Evolutionary conservation across 176 grass and related monocot genomes (phyloP).

Genomic region (Urochloa ruziziensis): DNA sequence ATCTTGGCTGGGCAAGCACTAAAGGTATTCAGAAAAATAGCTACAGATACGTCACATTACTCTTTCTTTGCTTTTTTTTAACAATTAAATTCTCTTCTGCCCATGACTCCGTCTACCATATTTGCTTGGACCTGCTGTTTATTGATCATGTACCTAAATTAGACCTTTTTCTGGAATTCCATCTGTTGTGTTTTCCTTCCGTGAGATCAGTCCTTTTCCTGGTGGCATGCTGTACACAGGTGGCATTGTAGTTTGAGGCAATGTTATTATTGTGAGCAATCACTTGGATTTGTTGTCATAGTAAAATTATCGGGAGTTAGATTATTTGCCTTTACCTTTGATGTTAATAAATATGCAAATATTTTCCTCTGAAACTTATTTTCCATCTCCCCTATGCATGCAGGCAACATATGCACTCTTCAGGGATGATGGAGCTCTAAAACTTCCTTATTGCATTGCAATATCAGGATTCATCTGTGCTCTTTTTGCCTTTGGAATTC

Average conservation of each 20-base stretch:
- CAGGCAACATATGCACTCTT: constrained; percentile 87
- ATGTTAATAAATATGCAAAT: not conserved
- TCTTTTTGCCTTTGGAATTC: constrained; percentile 91
- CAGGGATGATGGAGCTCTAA: constrained; percentile 66
- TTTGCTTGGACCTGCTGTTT: not conserved
- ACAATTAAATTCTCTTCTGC: not conserved
- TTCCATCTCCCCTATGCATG: constrained; percentile 32
- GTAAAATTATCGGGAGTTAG: not conserved
- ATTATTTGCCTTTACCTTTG: not conserved
- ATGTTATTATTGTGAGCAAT: not conserved
- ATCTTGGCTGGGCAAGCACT: constrained; percentile 94
- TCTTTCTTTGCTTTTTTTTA: not conserved
- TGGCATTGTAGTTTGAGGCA: not conserved
- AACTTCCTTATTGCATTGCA: constrained; percentile 94
- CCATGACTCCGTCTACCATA: not conserved
- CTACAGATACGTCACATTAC: not conserved
- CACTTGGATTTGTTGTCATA: not conserved
- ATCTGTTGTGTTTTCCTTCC: constrained; percentile 2
- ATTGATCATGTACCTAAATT: not conserved
- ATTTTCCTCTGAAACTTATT: constrained; percentile 6
- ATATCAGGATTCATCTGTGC: constrained; percentile 84
- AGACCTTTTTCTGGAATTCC: not conserved
- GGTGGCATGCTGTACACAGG: not conserved
- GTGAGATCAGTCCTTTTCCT: constrained; percentile 7
- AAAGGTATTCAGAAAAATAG: constrained; percentile 58